phyloP scores from a whole-genome alignment of 164 flowering plant genomes.

The Annona cherimola region DNA sequence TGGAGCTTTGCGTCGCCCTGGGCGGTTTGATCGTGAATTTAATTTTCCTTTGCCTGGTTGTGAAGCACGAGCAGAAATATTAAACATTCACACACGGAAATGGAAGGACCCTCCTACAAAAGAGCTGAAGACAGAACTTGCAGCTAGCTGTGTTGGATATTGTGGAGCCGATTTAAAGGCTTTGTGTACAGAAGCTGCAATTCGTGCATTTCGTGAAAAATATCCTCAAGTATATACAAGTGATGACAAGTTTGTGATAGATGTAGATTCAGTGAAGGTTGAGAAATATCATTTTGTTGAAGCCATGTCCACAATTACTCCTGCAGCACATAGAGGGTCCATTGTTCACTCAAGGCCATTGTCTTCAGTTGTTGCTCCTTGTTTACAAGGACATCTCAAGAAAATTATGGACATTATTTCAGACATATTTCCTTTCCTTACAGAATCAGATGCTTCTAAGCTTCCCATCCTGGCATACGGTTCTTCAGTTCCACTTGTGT shows the following conservation, averaged over 20 bases:
- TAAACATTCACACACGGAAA: slow-evolving; percentile 93
- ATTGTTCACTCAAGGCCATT: slow-evolving; percentile 91
- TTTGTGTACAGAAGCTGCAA: slow-evolving; percentile 97
- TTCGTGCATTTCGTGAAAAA: slow-evolving; percentile 95
- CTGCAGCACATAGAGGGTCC: slow-evolving; percentile 99
- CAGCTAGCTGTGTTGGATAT: slow-evolving; percentile 97
- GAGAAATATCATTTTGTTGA: slow-evolving; percentile 84
- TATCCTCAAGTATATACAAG: slow-evolving; percentile 99
- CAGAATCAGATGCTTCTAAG: slow-evolving; percentile 52
- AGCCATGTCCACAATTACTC: slow-evolving; percentile 96
- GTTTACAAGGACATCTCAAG: slow-evolving; percentile 65
- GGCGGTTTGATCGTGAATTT: slow-evolving; percentile 98
- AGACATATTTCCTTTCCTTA: slow-evolving; percentile 65
- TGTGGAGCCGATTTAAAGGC: slow-evolving; percentile 99
- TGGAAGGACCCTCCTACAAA: slow-evolving; percentile 92
- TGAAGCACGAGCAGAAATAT: slow-evolving; percentile 95
- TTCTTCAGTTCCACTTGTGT: slow-evolving; percentile 82
- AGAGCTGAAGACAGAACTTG: slow-evolving; percentile 83
- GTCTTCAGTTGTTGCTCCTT: slow-evolving; percentile 83
- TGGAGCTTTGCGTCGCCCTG: slow-evolving; percentile 98
- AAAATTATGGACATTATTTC: slow-evolving; percentile 59
- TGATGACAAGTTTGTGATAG: slow-evolving; percentile 94
- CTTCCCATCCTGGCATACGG: slow-evolving; percentile 78
- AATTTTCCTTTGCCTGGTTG: slow-evolving; percentile 95
- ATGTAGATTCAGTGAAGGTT: slow-evolving; percentile 87